Base-by-base conservation (phyloP, 176 grass and related monocot species). In the Chloris gayana region DNA sequence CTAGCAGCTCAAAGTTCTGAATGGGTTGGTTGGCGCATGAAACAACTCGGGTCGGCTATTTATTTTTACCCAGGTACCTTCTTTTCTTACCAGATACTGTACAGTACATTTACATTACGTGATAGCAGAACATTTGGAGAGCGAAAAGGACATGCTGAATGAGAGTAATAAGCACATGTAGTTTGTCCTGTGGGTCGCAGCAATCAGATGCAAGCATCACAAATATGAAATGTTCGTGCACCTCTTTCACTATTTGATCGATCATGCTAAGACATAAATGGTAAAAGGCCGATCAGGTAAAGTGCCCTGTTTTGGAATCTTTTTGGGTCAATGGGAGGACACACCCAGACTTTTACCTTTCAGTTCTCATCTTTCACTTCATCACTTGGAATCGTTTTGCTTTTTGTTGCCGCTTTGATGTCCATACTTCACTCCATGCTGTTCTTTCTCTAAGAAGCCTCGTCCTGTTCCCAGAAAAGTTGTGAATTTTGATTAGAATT, bases 261-360 rank as follows among this genome's bases (percentile, higher is more conserved):
- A 44, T 84, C 82, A 80, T 85, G 82, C 82, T 64, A 80, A 46
- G 53, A 76, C 19, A 27, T 75, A 88, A 80, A 80, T 63, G 87
- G 87, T 75, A 88, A 88, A 88, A 88, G 42, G 76, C n/a, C 57
- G 53, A 11, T 69, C 54, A 30, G 70, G 70, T 80, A 70, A 84
- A 26, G 81, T 32, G 46, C 14, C 64, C 19, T 84, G 54, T 69
- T 75, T 30, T 64, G 6, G 64, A 80, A 85, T 41, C 75, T 69
- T 84, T 83, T 83, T 15, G 62, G 69, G 86, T 80, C 69, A 88
- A 69, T 69, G 69, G 68, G 61, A 79, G 70, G 75, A 50, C 75
- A 34, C 14, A 33, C 50, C 17, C 60, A 49, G 21, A 60, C 60
- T 64, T 61, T 57, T 67, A 49, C 61, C 15, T 22, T 47, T 54